These are phyloP conservation scores for Talaromyces sp. DNA, from an alignment of 2,329 filamentous ascomycete species.

Conservation along the genomic window DNA sequence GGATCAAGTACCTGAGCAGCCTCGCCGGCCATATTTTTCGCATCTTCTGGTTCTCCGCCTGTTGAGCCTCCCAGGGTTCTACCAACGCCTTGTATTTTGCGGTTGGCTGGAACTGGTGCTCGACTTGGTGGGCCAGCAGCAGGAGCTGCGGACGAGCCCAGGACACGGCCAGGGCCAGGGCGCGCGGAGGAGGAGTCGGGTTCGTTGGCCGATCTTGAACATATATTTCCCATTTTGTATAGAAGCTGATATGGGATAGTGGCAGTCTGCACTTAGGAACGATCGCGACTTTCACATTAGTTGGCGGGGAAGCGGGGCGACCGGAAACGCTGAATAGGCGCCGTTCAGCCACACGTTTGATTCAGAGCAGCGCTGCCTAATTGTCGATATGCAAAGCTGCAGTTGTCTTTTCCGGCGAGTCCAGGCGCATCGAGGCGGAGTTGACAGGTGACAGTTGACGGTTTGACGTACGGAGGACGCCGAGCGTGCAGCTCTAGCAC, in stretches of 20 bases:
- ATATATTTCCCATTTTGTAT: constrained; percentile 74
- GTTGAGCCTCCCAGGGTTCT: constrained; percentile 60
- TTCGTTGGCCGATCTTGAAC: constrained; percentile 63
- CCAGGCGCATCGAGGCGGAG: neutral
- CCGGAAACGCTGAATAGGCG: neutral
- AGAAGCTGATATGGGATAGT: neutral
- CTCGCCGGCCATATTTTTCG: constrained; percentile 67
- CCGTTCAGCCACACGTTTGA: neutral
- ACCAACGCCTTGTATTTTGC: constrained; percentile 46
- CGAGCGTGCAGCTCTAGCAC: neutral
- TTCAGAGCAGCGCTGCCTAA: neutral
- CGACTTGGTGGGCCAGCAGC: constrained; percentile 42
- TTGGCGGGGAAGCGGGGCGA: constrained; percentile 6
- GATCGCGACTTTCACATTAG: neutral
- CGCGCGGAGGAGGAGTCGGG: constrained; percentile 60
- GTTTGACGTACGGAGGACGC: neutral
- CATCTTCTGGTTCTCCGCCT: constrained; percentile 47
- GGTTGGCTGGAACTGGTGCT: constrained; percentile 42
- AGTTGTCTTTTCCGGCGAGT: neutral
- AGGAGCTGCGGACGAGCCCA: constrained; percentile 55
- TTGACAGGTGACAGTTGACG: neutral
- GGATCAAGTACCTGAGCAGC: constrained; percentile 70
- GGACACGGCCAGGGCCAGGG: constrained; percentile 69
- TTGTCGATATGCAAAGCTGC: neutral
- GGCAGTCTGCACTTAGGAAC: neutral